Evolutionary conservation across 176 grass and related monocot species (phyloP), one percentile per base, ranked within the genome.

Genomic region (Aegilops speltoides): DNA sequence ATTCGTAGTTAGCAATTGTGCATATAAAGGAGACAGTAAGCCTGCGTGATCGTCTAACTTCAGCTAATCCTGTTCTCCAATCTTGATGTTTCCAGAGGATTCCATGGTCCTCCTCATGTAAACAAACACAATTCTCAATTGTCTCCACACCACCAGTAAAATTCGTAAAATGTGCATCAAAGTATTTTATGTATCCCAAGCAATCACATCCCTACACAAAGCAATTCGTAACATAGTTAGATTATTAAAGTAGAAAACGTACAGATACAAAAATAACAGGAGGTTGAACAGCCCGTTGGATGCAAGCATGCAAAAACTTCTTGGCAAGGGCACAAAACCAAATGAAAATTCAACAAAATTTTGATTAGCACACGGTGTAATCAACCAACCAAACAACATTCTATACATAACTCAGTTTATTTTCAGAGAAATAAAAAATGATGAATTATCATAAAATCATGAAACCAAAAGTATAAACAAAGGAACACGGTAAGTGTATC

Each of bases 61-160:
- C 97, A 68, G 97, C 94, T 85, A 99, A 89, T 34, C 94, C 97
- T 73, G 97, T 99, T 86, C 97, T 96, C 97, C 97, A 99, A 62
- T 99, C 97, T 86, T 99, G 97, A 86, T 99, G 97, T 87, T 99
- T 99, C 94, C 97, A 99, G 71, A 99, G 91, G 80, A 99, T 99
- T 50, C 97, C 97, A 31, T 99, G 94, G 56, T 99, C 97, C 86
- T 99, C 97, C 91, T 99, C 97, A 79, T 99, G 97, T 89, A 99
- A 91, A 82, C 97, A 99, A 25, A 96, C 97, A 80, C 97, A 99
- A 46, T 99, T 99, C 77, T 99, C 97, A 88, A 99, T 99, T 85
- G 94, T 99, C 86, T 99, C 97, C 13, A 96, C 87, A 28, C 90
- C 89, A 81, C 94, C 97, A 54, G 97, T 96, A 84, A 96, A 99